Percentiles rank a stretch among this genome's conserved stretches.
Evolutionary conservation across 179 eudicot species (phyloP).

Genomic region (Beta corolliflora): DNA sequence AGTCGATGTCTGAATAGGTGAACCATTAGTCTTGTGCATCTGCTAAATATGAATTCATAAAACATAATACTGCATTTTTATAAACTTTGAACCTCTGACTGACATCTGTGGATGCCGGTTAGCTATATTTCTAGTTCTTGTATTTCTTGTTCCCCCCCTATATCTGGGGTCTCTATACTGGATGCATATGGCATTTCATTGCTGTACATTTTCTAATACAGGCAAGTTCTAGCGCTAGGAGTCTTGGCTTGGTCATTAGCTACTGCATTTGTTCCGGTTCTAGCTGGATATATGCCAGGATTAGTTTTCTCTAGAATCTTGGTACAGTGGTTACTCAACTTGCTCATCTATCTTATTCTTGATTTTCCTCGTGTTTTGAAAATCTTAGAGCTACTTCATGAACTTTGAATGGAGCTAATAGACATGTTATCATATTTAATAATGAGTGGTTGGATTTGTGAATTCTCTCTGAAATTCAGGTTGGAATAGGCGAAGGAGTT

Average conservation of each 20-base stretch:
- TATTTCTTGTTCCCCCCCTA: not conserved
- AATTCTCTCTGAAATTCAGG: slow-evolving; percentile 44
- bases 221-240: slow-evolving; percentile 83
- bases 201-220: slow-evolving; percentile 36
- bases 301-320: slow-evolving; percentile 76
- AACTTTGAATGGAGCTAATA: not conserved
- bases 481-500: slow-evolving; percentile 99
- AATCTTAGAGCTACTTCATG: not conserved
- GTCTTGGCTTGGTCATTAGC: slow-evolving; percentile 92
- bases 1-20: not conserved
- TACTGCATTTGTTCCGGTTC: slow-evolving; percentile 79
- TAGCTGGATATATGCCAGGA: slow-evolving; percentile 96
- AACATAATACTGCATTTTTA: not conserved
- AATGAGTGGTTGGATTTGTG: not conserved
- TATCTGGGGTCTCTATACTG: not conserved
- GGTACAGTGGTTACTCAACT: slow-evolving; percentile 44
- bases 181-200: slow-evolving; percentile 1
- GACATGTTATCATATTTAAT: not conserved
- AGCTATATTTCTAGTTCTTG: not conserved
- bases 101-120: not conserved
- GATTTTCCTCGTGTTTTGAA: not conserved
- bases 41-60: not conserved
- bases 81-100: not conserved
- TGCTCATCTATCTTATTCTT: not conserved
- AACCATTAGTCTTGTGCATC: not conserved